These are phyloP conservation scores for Bolboschoenoplectus hybrid DNA, from an alignment of 202 grass and related monocot species.

Conservation along the genomic window DNA sequence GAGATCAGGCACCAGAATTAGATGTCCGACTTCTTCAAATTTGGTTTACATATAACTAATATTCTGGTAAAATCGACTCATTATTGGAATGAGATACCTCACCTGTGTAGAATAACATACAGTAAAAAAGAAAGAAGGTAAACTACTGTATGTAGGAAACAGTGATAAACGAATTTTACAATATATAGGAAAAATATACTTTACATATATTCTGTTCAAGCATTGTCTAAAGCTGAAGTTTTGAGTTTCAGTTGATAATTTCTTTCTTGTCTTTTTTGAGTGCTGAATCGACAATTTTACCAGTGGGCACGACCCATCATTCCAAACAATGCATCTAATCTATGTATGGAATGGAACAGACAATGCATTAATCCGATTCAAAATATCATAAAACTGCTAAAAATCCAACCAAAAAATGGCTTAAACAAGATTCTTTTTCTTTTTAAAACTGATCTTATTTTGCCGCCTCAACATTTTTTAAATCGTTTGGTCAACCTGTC, in stretches of 20 bases:
- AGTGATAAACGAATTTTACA: neutral
- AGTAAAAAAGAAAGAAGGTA: slow-evolving; percentile 1
- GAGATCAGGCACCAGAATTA: slow-evolving; percentile 37
- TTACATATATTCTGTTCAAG: neutral
- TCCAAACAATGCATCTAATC: neutral
- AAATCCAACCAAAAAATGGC: neutral
- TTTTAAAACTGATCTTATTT: neutral
- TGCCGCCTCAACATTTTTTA: slow-evolving; percentile 20
- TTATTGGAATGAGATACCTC: neutral
- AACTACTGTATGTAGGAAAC: neutral
- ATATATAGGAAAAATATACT: too few relatives aligned
- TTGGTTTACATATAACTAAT: neutral
- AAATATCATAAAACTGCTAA: neutral
- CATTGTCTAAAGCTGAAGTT: neutral
- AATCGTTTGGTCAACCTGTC: slow-evolving; percentile 9
- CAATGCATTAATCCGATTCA: neutral
- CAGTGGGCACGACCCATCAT: neutral
- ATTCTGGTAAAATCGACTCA: neutral
- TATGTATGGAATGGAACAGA: neutral
- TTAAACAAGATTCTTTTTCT: neutral
- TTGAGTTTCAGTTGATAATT: too few relatives aligned
- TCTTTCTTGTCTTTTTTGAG: neutral
- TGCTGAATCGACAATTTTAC: neutral
- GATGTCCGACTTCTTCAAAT: neutral
- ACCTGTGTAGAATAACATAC: neutral